These are phyloP conservation scores for Penicillium diatomitis DNA, from an alignment of 495 filamentous ascomycete species.

Conservation along the genomic window DNA sequence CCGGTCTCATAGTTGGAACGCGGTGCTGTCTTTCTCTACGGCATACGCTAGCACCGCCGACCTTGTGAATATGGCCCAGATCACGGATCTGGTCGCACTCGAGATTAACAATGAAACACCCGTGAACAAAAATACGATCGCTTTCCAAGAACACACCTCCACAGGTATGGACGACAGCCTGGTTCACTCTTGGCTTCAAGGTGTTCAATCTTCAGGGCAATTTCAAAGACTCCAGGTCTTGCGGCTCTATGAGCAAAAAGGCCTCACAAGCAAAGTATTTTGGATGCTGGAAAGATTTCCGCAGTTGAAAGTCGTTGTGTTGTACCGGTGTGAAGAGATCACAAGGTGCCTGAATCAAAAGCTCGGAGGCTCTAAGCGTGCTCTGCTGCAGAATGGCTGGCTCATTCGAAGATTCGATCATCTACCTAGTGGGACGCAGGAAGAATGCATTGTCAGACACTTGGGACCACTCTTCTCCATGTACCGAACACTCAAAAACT, in stretches of 20 bases:
- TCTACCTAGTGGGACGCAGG: neutral
- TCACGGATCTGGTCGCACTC: conserved; percentile 31
- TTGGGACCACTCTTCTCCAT: neutral
- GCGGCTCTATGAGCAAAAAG: conserved; percentile 18
- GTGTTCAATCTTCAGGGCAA: conserved; percentile 14
- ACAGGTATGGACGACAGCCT: conserved; percentile 25
- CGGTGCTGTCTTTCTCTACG: conserved; percentile 20
- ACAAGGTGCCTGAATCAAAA: neutral
- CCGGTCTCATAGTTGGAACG: conserved; percentile 20
- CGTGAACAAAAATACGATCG: neutral
- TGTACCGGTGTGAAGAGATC: conserved; percentile 13
- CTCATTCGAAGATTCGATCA: neutral
- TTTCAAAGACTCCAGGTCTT: conserved; percentile 31
- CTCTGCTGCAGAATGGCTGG: neutral
- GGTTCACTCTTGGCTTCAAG: conserved; percentile 31
- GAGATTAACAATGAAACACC: conserved; percentile 16
- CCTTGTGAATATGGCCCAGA: conserved; percentile 22
- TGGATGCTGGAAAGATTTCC: conserved; percentile 21
- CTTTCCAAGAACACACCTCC: neutral
- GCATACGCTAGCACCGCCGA: conserved; percentile 20
- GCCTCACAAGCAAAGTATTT: conserved; percentile 15
- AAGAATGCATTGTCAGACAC: neutral
- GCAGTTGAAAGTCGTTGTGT: conserved; percentile 19
- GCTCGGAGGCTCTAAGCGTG: neutral
- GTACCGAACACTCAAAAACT: neutral